Evolutionary conservation across 345 rosid species (phyloP), one percentile per base, ranked within the genome.

Genomic region (Eutrema heterophyllum): DNA sequence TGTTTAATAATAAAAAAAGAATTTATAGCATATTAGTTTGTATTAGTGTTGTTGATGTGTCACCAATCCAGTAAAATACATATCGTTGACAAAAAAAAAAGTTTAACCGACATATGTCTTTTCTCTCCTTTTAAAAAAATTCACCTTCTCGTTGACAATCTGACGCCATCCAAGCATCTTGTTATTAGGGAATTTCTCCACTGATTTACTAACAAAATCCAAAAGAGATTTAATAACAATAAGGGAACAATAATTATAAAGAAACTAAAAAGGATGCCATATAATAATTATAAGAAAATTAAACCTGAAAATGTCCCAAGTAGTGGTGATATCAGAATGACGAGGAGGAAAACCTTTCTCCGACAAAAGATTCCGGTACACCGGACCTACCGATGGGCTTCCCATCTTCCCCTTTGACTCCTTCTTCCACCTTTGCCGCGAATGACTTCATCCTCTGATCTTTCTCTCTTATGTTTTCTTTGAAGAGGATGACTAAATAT

Each of bases 151-250:
- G 40, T 88, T 81, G 26, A 88, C 85, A 63, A 80, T 46, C 77
- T 43, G 75, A 50, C 99, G 92, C 92, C 97, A 91, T 62, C 99
- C 99, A 50, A 95, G 96, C 99, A 95, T 95, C 71, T 68, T 85
- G 68, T 87, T 91, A 15, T 74, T 68, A 21, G 92, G 91, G 66
- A 83, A 68, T 66, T 84, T 87, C 79, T 83, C 78, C 12, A 71
- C 96, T 14, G 97, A 83, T n/a, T 70, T 67, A 38, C 98, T 94
- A 83, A 73, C 61, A 46, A 58, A 11, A 39, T 2, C 18, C 33
- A 27, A 24, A 45, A 52, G 16, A 58, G 9, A 21, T 30, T 58
- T 14, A 16, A 24, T 14, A 24, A 24, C 45, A 39, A 38, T 11
- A 50, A 14, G 52, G 36, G 9, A 14, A 70, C 44, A 5, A 8